Evolutionary conservation across 768 basidiomycete genomes (phyloP).

Genomic region (Tulasnella calospora): DNA sequence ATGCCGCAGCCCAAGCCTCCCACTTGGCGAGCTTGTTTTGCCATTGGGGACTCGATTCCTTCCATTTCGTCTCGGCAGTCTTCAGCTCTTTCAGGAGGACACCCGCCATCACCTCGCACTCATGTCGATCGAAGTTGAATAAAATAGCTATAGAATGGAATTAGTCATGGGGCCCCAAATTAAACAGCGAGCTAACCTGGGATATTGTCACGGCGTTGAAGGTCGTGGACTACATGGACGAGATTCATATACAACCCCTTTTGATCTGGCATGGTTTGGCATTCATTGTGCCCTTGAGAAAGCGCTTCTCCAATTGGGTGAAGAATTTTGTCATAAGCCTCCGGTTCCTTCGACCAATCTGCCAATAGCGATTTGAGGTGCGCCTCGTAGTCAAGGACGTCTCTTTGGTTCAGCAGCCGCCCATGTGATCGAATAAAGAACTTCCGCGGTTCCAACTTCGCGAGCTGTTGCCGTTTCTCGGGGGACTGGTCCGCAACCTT

Average conservation of each 20-base stretch:
- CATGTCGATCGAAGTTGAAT: slow-evolving; percentile 59
- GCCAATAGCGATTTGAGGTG: slow-evolving; percentile 47
- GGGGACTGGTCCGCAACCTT: background rate
- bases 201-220: slow-evolving; percentile 51
- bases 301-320: slow-evolving; percentile 27
- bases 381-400: slow-evolving; percentile 56
- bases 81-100: slow-evolving; percentile 40
- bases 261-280: background rate
- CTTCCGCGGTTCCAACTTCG: slow-evolving; percentile 41
- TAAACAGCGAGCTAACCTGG: slow-evolving; percentile 39
- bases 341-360: slow-evolving; percentile 37
- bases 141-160: slow-evolving; percentile 55
- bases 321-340: slow-evolving; percentile 24
- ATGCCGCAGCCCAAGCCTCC: slow-evolving; percentile 46
- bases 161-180: background rate
- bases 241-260: slow-evolving; percentile 39
- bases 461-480: slow-evolving; percentile 32
- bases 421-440: slow-evolving; percentile 41
- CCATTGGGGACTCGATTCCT: slow-evolving; percentile 46
- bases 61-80: slow-evolving; percentile 50
- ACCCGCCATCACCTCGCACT: slow-evolving; percentile 53
- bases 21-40: slow-evolving; percentile 48
- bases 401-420: slow-evolving; percentile 43
- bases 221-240: slow-evolving; percentile 52
- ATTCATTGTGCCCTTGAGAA: background rate